phyloP scores from a whole-genome alignment of 306 rosid species.

The Argentina anserina region DNA sequence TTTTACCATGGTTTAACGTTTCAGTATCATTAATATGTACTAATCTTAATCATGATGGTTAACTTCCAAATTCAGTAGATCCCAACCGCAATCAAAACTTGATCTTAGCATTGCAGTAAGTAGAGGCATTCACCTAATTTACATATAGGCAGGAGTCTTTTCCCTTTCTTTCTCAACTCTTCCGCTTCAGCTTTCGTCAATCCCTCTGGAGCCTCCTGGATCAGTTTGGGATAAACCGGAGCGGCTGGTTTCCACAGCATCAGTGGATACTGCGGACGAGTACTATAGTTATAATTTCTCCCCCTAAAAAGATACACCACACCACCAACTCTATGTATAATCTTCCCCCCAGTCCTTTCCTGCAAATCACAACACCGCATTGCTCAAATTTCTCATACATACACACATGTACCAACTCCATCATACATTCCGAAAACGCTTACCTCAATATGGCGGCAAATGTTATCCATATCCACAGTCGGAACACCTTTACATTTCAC shows the following conservation, averaged over 20 bases:
- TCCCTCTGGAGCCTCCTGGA: constrained; percentile 92
- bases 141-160: constrained; percentile 76
- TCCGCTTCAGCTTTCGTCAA: constrained; percentile 78
- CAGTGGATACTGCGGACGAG: constrained; percentile 88
- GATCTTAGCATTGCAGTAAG: constrained; percentile 8
- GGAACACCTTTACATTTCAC: constrained; percentile 94
- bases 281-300: constrained; percentile 74
- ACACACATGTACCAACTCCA: no score
- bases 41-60: constrained; percentile 1
- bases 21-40: constrained; percentile 3
- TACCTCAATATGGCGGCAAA: constrained; percentile 86
- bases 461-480: constrained; percentile 85
- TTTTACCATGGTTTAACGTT: constrained; percentile 1
- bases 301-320: constrained; percentile 83
- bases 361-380: constrained; percentile 26
- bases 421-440: neutral
- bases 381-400: neutral
- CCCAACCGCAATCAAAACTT: no score
- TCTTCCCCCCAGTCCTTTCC: constrained; percentile 90
- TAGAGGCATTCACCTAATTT: constrained; percentile 64
- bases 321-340: constrained; percentile 84
- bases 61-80: no score
- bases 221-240: constrained; percentile 89
- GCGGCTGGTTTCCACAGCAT: constrained; percentile 99
- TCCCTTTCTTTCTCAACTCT: constrained; percentile 57